Base-by-base conservation (phyloP, 73 alveolate genomes). In the Diophrys appendiculata region DNA sequence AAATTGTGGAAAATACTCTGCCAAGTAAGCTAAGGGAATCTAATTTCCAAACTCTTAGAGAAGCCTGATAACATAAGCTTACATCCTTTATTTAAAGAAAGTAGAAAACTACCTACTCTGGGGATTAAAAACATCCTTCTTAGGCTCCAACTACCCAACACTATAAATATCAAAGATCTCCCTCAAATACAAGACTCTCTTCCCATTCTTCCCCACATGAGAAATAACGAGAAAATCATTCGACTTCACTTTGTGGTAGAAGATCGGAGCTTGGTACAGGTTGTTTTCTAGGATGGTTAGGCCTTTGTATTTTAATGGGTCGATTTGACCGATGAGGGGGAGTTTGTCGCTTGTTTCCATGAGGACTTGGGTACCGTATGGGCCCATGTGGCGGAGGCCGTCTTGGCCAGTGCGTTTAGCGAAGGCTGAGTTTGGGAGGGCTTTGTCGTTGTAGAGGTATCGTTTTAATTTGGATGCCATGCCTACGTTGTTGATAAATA, bases 131-230 rank as follows among this genome's bases (percentile, higher is more conserved):
- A 97, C 98, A 78, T 96, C 99, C 26, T 90, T 80, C 73, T 94
- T 92, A 1, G 99, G 99, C 78, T 97, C 99, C 71, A 89, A 90
- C 83, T 97, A 94, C 25, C 99, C 99, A 68, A 95, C 95, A 5
- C 94, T 81, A 55, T 96, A 96, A 60, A 96, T 82, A 82, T 95
- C 93, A 32, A 94, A 96, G 28, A 97, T 86, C 78, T 96, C 98
- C 53, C 99, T 76, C 23, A 97, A 87, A 54, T 84, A 87, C 80
- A 94, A 92, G 33, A 83, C 88, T 68, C 81, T 74, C 83, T 96
- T 90, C 68, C 96, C 97, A 32, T 91, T 87, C 85, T 94, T 93
- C 71, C 91, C 96, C 77, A 80, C 81, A 26, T 90, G 91, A 55
- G 90, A 73, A 0, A 96, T 93, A 28, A 96, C 88, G 33, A 97